These are phyloP conservation scores for Picocystis salinarum DNA, from an alignment of 139 green algal genomes.

Conservation along the genomic window DNA sequence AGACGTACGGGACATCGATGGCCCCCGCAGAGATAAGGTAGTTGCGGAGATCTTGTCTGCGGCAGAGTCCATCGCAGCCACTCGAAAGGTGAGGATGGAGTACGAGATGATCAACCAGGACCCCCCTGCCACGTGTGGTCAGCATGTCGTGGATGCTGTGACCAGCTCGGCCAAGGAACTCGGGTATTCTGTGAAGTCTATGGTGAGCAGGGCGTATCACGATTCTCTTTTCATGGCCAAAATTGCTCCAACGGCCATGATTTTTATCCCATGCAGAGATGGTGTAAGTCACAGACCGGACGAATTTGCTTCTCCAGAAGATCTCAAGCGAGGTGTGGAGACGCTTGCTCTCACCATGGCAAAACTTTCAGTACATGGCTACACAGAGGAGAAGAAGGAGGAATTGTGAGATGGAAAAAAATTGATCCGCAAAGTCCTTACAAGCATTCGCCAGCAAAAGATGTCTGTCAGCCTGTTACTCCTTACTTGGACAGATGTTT, in stretches of 20 bases:
- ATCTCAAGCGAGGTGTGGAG: slow-evolving; percentile 40
- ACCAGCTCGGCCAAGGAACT: slow-evolving; percentile 28
- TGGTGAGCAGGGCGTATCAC: slow-evolving; percentile 83
- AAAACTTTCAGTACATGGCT: too few species aligned
- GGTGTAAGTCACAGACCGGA: slow-evolving; percentile 76
- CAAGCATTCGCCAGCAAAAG: too few species aligned
- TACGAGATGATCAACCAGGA: slow-evolving; percentile 65
- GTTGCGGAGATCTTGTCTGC: slow-evolving; percentile 25
- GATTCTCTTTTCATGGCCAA: slow-evolving; percentile 90
- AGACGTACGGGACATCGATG: slow-evolving; percentile 75
- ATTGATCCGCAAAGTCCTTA: too few species aligned
- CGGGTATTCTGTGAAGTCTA: slow-evolving; percentile 28
- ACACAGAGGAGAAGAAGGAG: too few species aligned
- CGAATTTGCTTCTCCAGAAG: slow-evolving; percentile 45
- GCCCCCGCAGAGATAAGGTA: slow-evolving; percentile 36
- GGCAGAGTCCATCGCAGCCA: slow-evolving; percentile 35
- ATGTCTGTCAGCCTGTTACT: too few species aligned
- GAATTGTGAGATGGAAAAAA: too few species aligned
- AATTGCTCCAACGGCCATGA: slow-evolving; percentile 74
- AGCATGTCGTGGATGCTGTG: slow-evolving; percentile 35
- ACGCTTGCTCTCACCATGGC: slow-evolving; percentile 44
- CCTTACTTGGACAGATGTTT: too few species aligned
- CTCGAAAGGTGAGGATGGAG: neutral
- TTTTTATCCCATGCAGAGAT: slow-evolving; percentile 84
- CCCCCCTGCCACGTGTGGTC: slow-evolving; percentile 47